Evolutionary conservation across 164 flowering plant species (phyloP), one percentile per base, ranked within the genome.

Genomic region (Saururus chinensis): DNA sequence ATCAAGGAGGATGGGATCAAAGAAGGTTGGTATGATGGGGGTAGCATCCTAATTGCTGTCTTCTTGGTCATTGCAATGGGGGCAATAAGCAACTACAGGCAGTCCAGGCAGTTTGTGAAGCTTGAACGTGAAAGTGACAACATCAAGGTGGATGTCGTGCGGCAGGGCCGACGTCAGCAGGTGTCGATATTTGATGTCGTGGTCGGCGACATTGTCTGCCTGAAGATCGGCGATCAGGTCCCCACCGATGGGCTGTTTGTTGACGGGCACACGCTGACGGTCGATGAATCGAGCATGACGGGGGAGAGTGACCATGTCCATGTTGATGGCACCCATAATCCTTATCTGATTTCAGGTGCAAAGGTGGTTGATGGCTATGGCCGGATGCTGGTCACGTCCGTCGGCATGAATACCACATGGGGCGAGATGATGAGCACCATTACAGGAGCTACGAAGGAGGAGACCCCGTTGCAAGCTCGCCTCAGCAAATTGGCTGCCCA

Each of bases 261-360:
- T 20, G 66, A 64, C 4, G 95, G 95, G 0, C 76, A 79, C 60
- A 82, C 93, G 1, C 49, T 87, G 54, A 77, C 66, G 30, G 75
- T 87, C 19, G 95, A 84, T 45, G 93, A 87, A 56, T 82, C 89
- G 5, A 83, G 88, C 81, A 81, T 84, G 84, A 87, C 87, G 0
- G 88, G 89, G 19, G 88, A 87, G 67, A 80, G 86, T 56, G 88
- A 87, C 10, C 85, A 77, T 56, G 77, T 87, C 0, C 80, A 74
- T 30, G 74, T 87, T 0, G 68, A 83, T 57, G 49, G 49, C 49
- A 13, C 49, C 49, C 49, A 17, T 12, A 79, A 83, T 53, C 90
- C 90, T 0, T 87, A 84, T 64, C 58, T 87, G 60, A 51, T 80
- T 19, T 87, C 95, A 0, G 95, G 90, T 17, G 62, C 87, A 0